Percentiles rank a stretch among this genome's conserved stretches.
Evolutionary conservation across 495 filamentous ascomycete species (phyloP).

Genomic region (Lichenothelia convexa): DNA sequence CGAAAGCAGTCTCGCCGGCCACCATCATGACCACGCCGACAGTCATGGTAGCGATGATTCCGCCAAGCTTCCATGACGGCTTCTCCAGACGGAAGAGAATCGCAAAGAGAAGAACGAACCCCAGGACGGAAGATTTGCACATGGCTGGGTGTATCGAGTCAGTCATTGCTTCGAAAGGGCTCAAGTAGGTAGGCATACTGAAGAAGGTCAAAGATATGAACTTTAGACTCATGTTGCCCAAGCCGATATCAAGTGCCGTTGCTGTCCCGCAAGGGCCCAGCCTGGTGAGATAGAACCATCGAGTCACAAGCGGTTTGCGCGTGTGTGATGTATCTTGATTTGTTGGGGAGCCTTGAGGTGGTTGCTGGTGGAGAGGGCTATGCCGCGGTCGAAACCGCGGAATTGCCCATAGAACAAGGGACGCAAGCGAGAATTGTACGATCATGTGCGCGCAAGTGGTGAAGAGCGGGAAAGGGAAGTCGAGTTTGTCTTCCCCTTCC

Average conservation of each 20-base stretch:
- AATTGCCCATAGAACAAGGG: constrained; percentile 60
- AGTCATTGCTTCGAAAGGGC: not conserved
- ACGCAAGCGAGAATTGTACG: constrained; percentile 78
- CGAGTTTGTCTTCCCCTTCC: constrained; percentile 40
- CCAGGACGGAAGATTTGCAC: constrained; percentile 95
- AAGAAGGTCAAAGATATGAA: constrained; percentile 96
- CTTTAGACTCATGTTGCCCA: constrained; percentile 88
- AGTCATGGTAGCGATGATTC: constrained; percentile 87
- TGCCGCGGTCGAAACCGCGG: constrained; percentile 63
- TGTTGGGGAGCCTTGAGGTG: constrained; percentile 27
- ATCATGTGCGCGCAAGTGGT: constrained; percentile 92
- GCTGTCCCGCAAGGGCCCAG: constrained; percentile 86
- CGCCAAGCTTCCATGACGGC: constrained; percentile 65
- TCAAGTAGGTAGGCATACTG: constrained; percentile 37
- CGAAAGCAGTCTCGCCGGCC: constrained; percentile 83
- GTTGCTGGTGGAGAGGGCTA: constrained; percentile 26
- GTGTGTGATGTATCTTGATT: constrained; percentile 25
- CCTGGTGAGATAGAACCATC: constrained; percentile 76
- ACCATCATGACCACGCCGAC: constrained; percentile 98
- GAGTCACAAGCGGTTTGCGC: constrained; percentile 68
- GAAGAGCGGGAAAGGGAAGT: constrained; percentile 92
- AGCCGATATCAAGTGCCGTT: constrained; percentile 87
- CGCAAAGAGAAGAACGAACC: constrained; percentile 89
- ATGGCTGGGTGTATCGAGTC: constrained; percentile 42
- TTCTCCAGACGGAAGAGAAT: constrained; percentile 85